Evolutionary conservation across 345 rosid genomes (phyloP), one percentile per base, ranked within the genome.

Genomic region (Bretschneidera sinensis): DNA sequence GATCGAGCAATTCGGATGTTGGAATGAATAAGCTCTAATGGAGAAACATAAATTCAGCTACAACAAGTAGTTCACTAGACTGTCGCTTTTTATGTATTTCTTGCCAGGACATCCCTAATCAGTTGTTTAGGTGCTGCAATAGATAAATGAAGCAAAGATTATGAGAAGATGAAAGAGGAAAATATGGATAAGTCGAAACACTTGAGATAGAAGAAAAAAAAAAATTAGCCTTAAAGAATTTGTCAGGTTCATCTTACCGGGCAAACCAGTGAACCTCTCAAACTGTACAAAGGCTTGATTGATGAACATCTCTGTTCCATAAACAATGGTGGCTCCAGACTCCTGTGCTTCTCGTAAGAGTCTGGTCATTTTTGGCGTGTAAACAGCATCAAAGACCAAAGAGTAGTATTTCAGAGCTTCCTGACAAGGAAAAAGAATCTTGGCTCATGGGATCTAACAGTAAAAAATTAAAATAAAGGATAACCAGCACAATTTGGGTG

Each of bases 221-320:
- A 24, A 0, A 9, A 11, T 21, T 21, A 15, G 11, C 15, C 17
- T 16, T n/a, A 43, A 24, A 51, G 3, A 47, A 19, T 19, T 39
- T 14, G n/a, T 16, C 11, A 54, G 39, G 5, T 60, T 57, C 18
- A 50, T 59, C 75, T 75, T 78, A 79, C 86, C 87, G 0, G 87
- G 87, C 59, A 74, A 74, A 35, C 85, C 82, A 0, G 87, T 80
- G 83, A 82, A 85, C 73, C 70, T 80, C 61, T 82, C 85, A 24
- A 80, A 67, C 66, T 80, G 91, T 70, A 72, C 78, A 56, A 68
- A 85, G 52, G 83, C 87, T 66, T 82, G 85, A 34, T 74, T 78
- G 73, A 80, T 62, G 65, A 85, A 69, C 87, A 82, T 82, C 55
- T 85, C 85, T 0, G 82, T 72, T 19, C 91, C 83, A 16, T 65